Conservation (phyloP, 352 stramenopile genomes). For the Halophytophthora polymorphica region DNA sequence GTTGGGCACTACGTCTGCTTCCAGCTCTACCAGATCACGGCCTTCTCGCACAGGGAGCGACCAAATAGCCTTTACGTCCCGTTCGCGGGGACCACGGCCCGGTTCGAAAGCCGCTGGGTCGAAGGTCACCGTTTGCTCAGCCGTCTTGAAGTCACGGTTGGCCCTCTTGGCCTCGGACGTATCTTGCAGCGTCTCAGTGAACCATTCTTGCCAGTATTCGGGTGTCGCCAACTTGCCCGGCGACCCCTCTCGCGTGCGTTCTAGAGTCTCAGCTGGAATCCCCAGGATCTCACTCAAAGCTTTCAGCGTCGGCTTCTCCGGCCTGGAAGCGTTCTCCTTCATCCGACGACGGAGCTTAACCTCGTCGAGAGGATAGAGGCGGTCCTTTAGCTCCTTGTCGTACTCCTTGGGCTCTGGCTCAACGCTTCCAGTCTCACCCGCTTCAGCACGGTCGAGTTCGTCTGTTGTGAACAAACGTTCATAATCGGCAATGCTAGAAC, state of each 20-base stretch:
- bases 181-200: background rate
- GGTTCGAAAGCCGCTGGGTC: too few relatives aligned
- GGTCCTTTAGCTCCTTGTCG: constrained; percentile 8
- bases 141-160: background rate
- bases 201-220: constrained; percentile 1
- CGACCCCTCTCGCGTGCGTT: background rate
- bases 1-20: too few relatives aligned
- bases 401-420: constrained; percentile 3
- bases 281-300: background rate
- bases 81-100: too few relatives aligned
- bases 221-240: background rate
- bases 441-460: too few relatives aligned
- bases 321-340: background rate
- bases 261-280: background rate
- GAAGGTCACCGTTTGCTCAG: background rate
- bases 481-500: too few relatives aligned
- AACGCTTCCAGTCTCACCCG: background rate
- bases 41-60: too few relatives aligned
- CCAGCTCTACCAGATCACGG: too few relatives aligned
- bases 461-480: too few relatives aligned
- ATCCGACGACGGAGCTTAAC: background rate
- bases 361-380: constrained; percentile 4
- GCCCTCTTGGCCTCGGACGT: background rate
- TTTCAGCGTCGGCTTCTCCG: background rate
- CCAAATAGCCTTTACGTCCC: too few relatives aligned